phyloP scores from a whole-genome alignment of 176 grass and related monocot genomes.

The Zea luxurians region DNA sequence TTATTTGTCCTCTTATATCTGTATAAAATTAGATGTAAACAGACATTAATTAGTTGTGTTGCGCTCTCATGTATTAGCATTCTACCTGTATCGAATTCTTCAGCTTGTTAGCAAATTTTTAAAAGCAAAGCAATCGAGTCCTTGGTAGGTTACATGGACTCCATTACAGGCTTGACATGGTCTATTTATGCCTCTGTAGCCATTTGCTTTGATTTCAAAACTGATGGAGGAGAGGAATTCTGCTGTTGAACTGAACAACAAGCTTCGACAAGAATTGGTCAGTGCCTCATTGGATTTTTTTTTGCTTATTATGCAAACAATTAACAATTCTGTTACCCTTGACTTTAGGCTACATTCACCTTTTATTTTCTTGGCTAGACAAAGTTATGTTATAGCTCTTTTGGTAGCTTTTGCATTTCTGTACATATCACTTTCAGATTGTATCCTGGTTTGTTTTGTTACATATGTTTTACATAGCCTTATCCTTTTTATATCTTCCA shows the following conservation, averaged over 20 bases:
- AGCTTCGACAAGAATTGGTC: conserved; percentile 78
- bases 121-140: neutral
- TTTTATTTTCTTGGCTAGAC: neutral
- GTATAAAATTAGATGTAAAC: conserved; percentile 2
- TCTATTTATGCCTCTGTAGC: conserved; percentile 42
- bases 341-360: neutral
- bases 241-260: conserved; percentile 66
- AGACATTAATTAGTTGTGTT: conserved; percentile 4
- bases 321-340: neutral
- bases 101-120: neutral
- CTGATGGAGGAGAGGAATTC: conserved; percentile 70
- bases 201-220: conserved; percentile 56
- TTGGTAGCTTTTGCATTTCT: conserved; percentile 2
- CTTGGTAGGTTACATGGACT: conserved; percentile 1
- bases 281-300: conserved; percentile 29
- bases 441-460: neutral
- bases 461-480: conserved; percentile 14
- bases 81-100: neutral
- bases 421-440: neutral
- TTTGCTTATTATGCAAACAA: conserved; percentile 24
- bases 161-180: conserved; percentile 15
- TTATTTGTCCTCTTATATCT: neutral
- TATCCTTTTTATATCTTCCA: conserved; percentile 4
- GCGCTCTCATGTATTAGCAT: conserved; percentile 14
- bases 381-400: neutral